Conservation (phyloP, 176 grass and related monocot species). For the Otatea glauca region DNA sequence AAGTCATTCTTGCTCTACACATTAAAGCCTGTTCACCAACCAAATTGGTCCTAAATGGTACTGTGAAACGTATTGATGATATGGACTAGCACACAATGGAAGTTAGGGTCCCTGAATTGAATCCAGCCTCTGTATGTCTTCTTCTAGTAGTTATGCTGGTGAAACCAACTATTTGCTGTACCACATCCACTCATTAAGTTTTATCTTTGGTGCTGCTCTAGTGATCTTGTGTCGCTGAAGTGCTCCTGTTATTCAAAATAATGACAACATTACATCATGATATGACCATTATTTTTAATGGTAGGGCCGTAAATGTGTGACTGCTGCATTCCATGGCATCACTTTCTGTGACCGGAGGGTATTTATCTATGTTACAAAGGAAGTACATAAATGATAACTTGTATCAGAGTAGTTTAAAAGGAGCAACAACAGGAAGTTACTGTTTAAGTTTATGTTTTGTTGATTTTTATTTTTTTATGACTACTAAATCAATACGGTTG, state of each 20-base stretch:
- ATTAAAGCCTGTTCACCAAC: conserved; percentile 44
- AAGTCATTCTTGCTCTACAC: conserved; percentile 46
- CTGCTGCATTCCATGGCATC: neutral
- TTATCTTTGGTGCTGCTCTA: conserved; percentile 22
- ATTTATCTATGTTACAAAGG: neutral
- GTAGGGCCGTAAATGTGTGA: neutral
- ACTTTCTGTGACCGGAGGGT: neutral
- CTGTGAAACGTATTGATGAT: conserved; percentile 44
- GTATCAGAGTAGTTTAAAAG: neutral
- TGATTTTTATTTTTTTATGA: neutral
- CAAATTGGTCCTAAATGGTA: conserved; percentile 53
- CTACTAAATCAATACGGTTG: neutral
- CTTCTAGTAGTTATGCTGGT: conserved; percentile 34
- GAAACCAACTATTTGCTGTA: conserved; percentile 46
- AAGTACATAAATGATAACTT: neutral
- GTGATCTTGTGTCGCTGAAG: conserved; percentile 2
- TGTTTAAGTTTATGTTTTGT: neutral
- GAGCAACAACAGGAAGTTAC: neutral
- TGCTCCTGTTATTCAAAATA: conserved; percentile 31
- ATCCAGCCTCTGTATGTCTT: conserved; percentile 24
- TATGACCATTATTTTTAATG: conserved; percentile 6
- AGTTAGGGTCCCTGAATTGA: conserved; percentile 39
- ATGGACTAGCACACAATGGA: too few species aligned
- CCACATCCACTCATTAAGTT: conserved; percentile 8
- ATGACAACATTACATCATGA: neutral